A percentile compares a stretch with the other conserved stretches of the same genome.
Conservation (phyloP, 305 asterid species). For the Petunia hybrid region DNA sequence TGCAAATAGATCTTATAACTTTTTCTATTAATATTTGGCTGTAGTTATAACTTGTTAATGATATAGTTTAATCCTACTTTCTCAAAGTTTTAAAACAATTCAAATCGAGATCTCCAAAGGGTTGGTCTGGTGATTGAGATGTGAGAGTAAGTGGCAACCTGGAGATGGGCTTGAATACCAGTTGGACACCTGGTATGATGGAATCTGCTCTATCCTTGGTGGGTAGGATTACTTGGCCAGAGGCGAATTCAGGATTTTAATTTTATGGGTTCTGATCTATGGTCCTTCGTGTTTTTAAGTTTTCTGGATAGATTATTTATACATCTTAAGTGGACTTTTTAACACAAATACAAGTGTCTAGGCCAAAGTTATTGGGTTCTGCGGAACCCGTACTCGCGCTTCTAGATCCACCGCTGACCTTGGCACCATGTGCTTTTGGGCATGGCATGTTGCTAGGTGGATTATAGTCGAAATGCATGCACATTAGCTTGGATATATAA, state of each 20-base stretch:
- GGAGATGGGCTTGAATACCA: background rate
- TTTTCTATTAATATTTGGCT: background rate
- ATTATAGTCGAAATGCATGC: background rate
- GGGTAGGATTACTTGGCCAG: background rate
- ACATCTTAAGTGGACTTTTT: too few species aligned
- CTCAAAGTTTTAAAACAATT: background rate
- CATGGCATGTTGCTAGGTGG: background rate
- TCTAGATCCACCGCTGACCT: too few species aligned
- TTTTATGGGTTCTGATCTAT: too few species aligned
- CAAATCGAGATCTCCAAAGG: background rate
- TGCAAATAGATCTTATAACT: background rate
- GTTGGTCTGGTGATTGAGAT: background rate
- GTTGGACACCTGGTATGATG: background rate
- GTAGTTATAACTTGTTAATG: background rate
- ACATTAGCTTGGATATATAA: too few species aligned
- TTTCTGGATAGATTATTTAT: too few species aligned
- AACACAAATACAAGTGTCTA: too few species aligned
- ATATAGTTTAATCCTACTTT: background rate
- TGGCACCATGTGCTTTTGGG: background rate
- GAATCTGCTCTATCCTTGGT: background rate
- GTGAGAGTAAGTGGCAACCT: background rate
- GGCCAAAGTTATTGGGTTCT: too few species aligned
- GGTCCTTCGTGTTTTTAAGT: too few species aligned
- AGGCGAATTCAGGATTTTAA: too few species aligned
- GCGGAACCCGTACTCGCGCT: too few species aligned